Evolutionary conservation across 1,284 basidiomycete genomes (phyloP).

Genomic region (Puccinia horiana): DNA sequence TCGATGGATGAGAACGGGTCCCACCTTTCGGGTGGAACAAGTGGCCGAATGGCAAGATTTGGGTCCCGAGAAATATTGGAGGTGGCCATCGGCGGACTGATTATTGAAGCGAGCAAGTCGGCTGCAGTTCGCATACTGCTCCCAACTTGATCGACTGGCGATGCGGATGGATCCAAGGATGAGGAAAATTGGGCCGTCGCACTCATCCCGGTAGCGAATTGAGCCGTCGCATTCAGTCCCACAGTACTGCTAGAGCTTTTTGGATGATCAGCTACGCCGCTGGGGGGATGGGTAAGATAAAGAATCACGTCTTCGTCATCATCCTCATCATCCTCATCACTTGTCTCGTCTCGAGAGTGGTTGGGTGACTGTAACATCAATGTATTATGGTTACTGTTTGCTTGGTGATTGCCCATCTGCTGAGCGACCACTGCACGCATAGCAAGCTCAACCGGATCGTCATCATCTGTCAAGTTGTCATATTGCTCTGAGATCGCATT

Average conservation of each 20-base stretch:
- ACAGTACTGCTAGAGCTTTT: not conserved
- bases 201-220: not conserved
- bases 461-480: slow-evolving; percentile 25
- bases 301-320: slow-evolving; percentile 35
- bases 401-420: slow-evolving; percentile 19
- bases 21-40: slow-evolving; percentile 9
- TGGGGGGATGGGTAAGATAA: not conserved
- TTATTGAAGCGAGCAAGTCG: slow-evolving; percentile 38
- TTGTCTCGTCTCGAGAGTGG: not conserved
- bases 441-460: slow-evolving; percentile 42
- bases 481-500: not conserved
- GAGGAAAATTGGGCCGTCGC: not conserved
- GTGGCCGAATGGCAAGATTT: not conserved
- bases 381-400: not conserved
- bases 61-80: not conserved
- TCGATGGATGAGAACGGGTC: not conserved
- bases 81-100: not conserved
- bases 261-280: not conserved
- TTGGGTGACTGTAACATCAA: not conserved
- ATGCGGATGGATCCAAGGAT: not conserved
- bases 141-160: not conserved
- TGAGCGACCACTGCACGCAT: slow-evolving; percentile 48
- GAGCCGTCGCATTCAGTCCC: not conserved
- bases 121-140: slow-evolving; percentile 29
- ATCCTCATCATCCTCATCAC: slow-evolving; percentile 23